Evolutionary conservation across 176 grass and related monocot genomes (phyloP).

Genomic region (Juncus effusus): DNA sequence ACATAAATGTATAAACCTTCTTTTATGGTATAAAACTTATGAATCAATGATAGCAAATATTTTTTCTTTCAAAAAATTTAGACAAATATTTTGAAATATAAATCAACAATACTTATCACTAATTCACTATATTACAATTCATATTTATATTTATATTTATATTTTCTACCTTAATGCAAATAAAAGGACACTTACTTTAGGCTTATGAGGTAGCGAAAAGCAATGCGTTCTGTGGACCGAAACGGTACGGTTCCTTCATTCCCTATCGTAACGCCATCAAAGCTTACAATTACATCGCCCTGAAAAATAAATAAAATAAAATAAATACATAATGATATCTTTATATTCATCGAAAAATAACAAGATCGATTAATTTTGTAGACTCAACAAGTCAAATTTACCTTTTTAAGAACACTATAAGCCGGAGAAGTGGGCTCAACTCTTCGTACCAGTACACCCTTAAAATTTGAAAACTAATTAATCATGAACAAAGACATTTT

Average conservation of each 20-base stretch:
- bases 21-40: neutral
- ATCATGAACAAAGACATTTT: conserved; percentile 20
- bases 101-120: too few relatives aligned
- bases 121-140: too few relatives aligned
- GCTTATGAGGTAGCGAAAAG: conserved; percentile 93
- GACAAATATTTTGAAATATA: too few relatives aligned
- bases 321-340: conserved; percentile 16
- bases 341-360: conserved; percentile 26
- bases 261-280: conserved; percentile 74
- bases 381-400: conserved; percentile 28
- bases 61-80: too few relatives aligned
- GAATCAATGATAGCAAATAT: too few relatives aligned
- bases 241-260: conserved; percentile 97
- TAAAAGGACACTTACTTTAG: conserved; percentile 64
- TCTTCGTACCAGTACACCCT: conserved; percentile 86
- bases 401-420: conserved; percentile 67
- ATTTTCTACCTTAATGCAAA: conserved; percentile 5
- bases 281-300: conserved; percentile 98
- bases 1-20: conserved; percentile 8
- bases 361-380: conserved; percentile 15
- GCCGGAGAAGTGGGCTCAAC: conserved; percentile 93
- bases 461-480: conserved; percentile 38
- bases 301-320: conserved; percentile 36
- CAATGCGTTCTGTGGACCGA: conserved; percentile 86
- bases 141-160: too few relatives aligned